phyloP scores from a whole-genome alignment of 225 moss, liverwort and hornwort genomes.

The Sphagnum contortum region DNA sequence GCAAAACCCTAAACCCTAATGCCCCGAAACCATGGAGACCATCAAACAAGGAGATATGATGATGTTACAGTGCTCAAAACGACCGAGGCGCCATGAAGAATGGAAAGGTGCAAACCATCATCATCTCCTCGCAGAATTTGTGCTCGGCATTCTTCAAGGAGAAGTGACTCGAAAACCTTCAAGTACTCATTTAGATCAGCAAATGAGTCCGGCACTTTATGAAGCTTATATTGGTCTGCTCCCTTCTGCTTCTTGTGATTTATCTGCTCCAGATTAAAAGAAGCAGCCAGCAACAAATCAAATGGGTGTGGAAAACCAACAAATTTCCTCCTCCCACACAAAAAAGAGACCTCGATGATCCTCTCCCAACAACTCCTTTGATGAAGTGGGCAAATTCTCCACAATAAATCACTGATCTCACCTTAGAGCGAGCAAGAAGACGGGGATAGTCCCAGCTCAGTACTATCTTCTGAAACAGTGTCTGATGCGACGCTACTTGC shows the following conservation, averaged over 20 bases:
- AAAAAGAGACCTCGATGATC: too few relatives aligned
- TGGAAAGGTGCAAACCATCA: slow-evolving; percentile 20
- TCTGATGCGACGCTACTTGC: slow-evolving; percentile 68
- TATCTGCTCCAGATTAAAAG: slow-evolving; percentile 18
- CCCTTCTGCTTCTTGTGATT: slow-evolving; percentile 37
- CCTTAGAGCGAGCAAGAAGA: slow-evolving; percentile 66
- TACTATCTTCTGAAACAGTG: slow-evolving; percentile 81
- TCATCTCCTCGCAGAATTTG: slow-evolving; percentile 96
- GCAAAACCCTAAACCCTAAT: too few relatives aligned
- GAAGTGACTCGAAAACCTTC: slow-evolving; percentile 81
- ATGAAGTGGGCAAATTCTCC: too few relatives aligned
- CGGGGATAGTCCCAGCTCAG: slow-evolving; percentile 89
- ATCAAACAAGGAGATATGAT: too few relatives aligned
- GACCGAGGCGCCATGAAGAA: too few relatives aligned
- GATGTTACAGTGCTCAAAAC: too few relatives aligned
- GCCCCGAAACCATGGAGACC: too few relatives aligned
- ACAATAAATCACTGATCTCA: neutral
- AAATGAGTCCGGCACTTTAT: slow-evolving; percentile 76
- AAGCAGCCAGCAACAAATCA: too few relatives aligned
- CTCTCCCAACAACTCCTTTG: too few relatives aligned
- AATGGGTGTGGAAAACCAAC: too few relatives aligned
- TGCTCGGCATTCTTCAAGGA: slow-evolving; percentile 92
- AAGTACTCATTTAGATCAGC: slow-evolving; percentile 76
- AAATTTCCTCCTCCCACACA: too few relatives aligned
- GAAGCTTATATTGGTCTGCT: slow-evolving; percentile 40